Conservation (phyloP, 805 yeast genomes). For the Diddensiella transvaalensis region DNA sequence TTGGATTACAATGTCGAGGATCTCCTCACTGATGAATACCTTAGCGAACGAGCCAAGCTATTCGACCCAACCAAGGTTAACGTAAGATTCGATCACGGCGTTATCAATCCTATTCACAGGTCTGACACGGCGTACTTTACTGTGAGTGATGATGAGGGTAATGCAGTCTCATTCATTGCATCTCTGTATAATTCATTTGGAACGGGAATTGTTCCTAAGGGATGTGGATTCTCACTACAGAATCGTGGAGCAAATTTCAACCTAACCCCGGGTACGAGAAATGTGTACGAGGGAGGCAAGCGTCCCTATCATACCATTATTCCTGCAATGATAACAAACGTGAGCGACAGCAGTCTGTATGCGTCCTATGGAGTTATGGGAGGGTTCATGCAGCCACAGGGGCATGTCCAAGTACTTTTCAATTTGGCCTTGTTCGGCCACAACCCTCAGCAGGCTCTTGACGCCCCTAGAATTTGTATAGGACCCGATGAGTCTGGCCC, state of each 20-base stretch:
- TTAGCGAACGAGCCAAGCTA: conserved; percentile 46
- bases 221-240: conserved; percentile 63
- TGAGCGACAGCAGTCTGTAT: conserved; percentile 39
- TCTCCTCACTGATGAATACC: conserved; percentile 48
- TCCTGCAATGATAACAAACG: conserved; percentile 69
- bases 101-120: conserved; percentile 47
- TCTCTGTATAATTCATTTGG: conserved; percentile 72
- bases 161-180: conserved; percentile 77
- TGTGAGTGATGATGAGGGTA: conserved; percentile 63
- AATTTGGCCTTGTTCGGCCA: conserved; percentile 60
- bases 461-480: conserved; percentile 69
- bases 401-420: conserved; percentile 72
- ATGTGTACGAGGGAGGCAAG: conserved; percentile 63
- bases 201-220: conserved; percentile 58
- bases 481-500: conserved; percentile 50
- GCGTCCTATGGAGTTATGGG: conserved; percentile 85
- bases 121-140: conserved; percentile 73
- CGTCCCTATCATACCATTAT: conserved; percentile 81
- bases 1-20: conserved; percentile 37
- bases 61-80: conserved; percentile 44
- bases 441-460: conserved; percentile 70
- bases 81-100: conserved; percentile 43
- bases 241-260: conserved; percentile 77
- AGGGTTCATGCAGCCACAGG: conserved; percentile 83
- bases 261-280: conserved; percentile 52